Conservation (phyloP, 345 rosid species). For the Excoecaria agallocha region DNA sequence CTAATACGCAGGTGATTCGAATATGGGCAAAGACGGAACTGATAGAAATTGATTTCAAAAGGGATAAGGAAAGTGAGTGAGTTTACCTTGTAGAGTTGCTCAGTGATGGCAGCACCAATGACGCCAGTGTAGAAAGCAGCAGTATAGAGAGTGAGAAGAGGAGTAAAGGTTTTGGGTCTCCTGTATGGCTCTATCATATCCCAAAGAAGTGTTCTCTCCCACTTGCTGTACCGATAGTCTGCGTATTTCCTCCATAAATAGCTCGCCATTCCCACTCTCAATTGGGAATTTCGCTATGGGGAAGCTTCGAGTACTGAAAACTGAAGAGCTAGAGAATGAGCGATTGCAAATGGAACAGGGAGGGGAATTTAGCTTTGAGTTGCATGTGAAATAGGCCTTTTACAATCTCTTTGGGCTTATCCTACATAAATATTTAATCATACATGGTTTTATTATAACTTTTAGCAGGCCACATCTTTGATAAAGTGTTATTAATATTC, state of each 20-base stretch:
- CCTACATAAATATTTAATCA: no score
- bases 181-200: slow-evolving; percentile 79
- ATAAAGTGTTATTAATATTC: no score
- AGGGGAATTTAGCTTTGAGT: no score
- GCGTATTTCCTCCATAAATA: slow-evolving; percentile 86
- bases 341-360: no score
- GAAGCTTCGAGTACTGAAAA: no score
- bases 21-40: not conserved
- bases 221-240: slow-evolving; percentile 62
- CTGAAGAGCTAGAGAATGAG: no score
- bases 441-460: no score
- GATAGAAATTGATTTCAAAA: not conserved
- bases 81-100: slow-evolving; percentile 78
- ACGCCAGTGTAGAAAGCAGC: slow-evolving; percentile 95
- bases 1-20: not conserved
- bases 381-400: no score
- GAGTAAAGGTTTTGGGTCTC: slow-evolving; percentile 76
- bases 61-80: not conserved
- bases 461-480: no score
- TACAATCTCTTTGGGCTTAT: no score
- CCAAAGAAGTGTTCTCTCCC: slow-evolving; percentile 80
- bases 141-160: slow-evolving; percentile 58
- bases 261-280: slow-evolving; percentile 44
- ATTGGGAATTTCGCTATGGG: not conserved
- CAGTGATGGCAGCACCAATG: slow-evolving; percentile 71